Evolutionary conservation across 2,329 filamentous ascomycete genomes (phyloP).

Genomic region (Aspergillus neoniger): DNA sequence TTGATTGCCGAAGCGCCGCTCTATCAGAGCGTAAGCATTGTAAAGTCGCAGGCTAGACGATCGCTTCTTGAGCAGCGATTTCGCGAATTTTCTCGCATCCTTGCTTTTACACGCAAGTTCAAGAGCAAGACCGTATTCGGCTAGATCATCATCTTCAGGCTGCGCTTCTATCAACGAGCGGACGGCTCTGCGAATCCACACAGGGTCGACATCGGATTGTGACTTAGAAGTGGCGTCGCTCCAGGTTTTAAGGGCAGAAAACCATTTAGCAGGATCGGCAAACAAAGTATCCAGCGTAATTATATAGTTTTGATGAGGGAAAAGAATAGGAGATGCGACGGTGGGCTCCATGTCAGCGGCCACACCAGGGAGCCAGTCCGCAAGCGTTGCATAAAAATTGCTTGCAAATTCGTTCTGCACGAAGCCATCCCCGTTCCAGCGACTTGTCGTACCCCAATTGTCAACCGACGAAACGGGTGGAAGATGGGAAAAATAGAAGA

Average conservation of each 20-base stretch:
- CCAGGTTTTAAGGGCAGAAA: constrained; percentile 41
- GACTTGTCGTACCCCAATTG: constrained; percentile 30
- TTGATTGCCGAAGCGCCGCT: constrained; percentile 60
- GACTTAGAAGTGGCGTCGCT: constrained; percentile 24
- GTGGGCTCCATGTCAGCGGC: constrained; percentile 10
- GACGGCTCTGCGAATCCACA: constrained; percentile 57
- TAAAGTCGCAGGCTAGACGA: constrained; percentile 69
- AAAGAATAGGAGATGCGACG: constrained; percentile 31
- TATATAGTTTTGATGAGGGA: constrained; percentile 41
- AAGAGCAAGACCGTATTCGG: constrained; percentile 70
- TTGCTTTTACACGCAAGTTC: constrained; percentile 58
- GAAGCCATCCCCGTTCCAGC: constrained; percentile 58
- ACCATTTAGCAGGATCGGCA: constrained; percentile 51
- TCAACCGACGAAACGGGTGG: constrained; percentile 52
- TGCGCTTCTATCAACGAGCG: constrained; percentile 56
- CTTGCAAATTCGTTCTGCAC: constrained; percentile 46
- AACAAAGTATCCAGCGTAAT: constrained; percentile 59
- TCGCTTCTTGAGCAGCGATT: constrained; percentile 68
- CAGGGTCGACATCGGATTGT: constrained; percentile 41
- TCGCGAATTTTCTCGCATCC: constrained; percentile 69
- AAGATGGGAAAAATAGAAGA: constrained; percentile 67
- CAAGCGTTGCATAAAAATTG: constrained; percentile 24
- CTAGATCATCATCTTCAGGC: constrained; percentile 55
- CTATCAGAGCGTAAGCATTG: constrained; percentile 75
- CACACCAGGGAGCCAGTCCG: constrained; percentile 28